Evolutionary conservation across 1,284 basidiomycete genomes (phyloP), one percentile per base, ranked within the genome.

Genomic region (Boletellus sp.): DNA sequence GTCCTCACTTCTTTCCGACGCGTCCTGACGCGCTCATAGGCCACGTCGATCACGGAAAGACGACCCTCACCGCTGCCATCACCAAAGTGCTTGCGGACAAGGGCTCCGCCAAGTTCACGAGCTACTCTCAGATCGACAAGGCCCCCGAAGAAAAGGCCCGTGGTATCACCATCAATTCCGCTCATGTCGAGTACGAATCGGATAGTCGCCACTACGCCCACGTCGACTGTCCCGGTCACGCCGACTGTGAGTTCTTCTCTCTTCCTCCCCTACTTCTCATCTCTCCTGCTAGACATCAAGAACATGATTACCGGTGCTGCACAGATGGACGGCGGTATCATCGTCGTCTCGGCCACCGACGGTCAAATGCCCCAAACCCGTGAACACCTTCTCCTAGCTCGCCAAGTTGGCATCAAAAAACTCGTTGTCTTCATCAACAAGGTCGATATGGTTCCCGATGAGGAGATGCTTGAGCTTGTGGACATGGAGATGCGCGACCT

Each of bases 401-500:
- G 93, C 68, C 97, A 99, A 78, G 94, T 99, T 62, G 97, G 97
- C 62, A 92, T 99, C 72, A 96, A 97, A 77, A 93, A 91, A 74
- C 85, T 99, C 39, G 93, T 99, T 58, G 97, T 99, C 60, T 99
- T 98, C 80, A 95, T 99, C 73, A 99, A 99, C 89, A 97, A 98
- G 77, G 89, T 99, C 58, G 97, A 99, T 76, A 85, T 91, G 79
- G 90, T 99, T 55, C 85, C 91, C 58, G 97, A 99, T 80, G 83
- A 86, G 30, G 97, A 99, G 81, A 98, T 99, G 94, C 80, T 99
- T 55, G 94, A 98, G 78, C 89, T 99, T 53, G 97, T 99, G 58
- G 97, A 99, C 66, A 99, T 99, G 96, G 97, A 99, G 81, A 99
- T 99, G 89, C 88, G 97, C 53, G 97, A 99, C 69, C 79, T 99